Evolutionary conservation across 495 filamentous ascomycete genomes (phyloP).

Genomic region (Saxispiralis lemnorum): DNA sequence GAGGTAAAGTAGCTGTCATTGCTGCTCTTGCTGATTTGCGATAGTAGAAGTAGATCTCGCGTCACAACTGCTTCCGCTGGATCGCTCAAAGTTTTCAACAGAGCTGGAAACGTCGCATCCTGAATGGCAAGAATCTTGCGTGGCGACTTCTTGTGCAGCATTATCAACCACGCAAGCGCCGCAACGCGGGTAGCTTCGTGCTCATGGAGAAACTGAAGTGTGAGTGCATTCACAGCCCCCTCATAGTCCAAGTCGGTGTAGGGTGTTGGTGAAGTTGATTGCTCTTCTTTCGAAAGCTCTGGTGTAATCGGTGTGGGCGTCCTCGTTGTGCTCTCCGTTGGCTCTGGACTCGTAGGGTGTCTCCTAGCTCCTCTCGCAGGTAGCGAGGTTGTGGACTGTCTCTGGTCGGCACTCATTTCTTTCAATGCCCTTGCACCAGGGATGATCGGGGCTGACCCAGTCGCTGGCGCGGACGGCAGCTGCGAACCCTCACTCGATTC

Average conservation of each 20-base stretch:
- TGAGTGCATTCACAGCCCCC: conserved; percentile 89
- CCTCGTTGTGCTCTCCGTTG: neutral
- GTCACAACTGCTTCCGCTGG: conserved; percentile 91
- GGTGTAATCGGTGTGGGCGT: neutral
- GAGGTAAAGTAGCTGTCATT: conserved; percentile 93
- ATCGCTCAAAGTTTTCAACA: conserved; percentile 92
- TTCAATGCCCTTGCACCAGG: conserved; percentile 1
- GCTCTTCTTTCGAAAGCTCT: conserved; percentile 17
- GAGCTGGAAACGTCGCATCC: conserved; percentile 87
- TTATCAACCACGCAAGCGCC: conserved; percentile 87
- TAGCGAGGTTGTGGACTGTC: conserved; percentile 6
- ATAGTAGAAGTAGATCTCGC: conserved; percentile 81
- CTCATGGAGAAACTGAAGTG: conserved; percentile 85
- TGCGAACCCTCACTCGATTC: neutral
- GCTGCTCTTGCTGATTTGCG: conserved; percentile 88
- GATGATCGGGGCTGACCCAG: conserved; percentile 1
- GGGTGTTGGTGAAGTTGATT: conserved; percentile 20
- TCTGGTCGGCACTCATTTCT: conserved; percentile 3
- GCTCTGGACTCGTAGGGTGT: conserved; percentile 6
- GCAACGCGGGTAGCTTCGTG: conserved; percentile 90
- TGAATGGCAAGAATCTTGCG: conserved; percentile 79
- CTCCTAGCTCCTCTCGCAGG: neutral
- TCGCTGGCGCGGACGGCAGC: conserved; percentile 15
- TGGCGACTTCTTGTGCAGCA: conserved; percentile 89
- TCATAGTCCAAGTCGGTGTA: conserved; percentile 78